Evolutionary conservation across 148 eudicot species (phyloP).

Genomic region (Cornus kousa): DNA sequence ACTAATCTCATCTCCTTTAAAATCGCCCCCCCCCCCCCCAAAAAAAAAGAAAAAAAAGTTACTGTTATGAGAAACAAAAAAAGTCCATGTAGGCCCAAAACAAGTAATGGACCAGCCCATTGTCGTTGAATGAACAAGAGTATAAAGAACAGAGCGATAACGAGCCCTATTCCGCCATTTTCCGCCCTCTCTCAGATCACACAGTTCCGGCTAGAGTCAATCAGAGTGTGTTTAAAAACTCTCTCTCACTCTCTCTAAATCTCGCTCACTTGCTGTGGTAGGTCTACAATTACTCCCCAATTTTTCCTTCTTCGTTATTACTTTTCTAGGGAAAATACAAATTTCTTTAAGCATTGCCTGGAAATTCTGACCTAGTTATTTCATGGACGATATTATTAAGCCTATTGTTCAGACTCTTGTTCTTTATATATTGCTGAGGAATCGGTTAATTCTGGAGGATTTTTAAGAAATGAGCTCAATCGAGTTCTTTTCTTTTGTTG

Average conservation of each 20-base stretch:
- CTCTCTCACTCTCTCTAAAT: background rate
- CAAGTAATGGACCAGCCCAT: background rate
- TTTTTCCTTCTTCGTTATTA: background rate
- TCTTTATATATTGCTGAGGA: background rate
- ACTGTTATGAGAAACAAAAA: too few relatives aligned
- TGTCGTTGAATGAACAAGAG: too few relatives aligned
- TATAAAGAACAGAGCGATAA: background rate
- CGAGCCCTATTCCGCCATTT: constrained; percentile 26
- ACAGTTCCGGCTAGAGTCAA: constrained; percentile 12
- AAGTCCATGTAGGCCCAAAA: background rate
- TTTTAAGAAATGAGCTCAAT: background rate
- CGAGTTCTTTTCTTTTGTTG: background rate
- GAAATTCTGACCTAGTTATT: background rate
- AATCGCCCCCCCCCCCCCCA: too few relatives aligned
- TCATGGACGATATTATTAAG: background rate
- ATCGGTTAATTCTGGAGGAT: background rate
- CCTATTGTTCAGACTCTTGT: background rate
- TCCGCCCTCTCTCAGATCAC: constrained; percentile 14
- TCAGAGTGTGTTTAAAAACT: background rate
- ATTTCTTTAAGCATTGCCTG: background rate
- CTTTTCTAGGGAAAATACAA: background rate
- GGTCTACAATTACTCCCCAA: background rate
- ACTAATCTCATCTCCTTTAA: too few relatives aligned
- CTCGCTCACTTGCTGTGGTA: background rate
- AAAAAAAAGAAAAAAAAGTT: too few relatives aligned